Conservation (phyloP, 2,329 filamentous ascomycete genomes). For the Juglanconis sp. region DNA sequence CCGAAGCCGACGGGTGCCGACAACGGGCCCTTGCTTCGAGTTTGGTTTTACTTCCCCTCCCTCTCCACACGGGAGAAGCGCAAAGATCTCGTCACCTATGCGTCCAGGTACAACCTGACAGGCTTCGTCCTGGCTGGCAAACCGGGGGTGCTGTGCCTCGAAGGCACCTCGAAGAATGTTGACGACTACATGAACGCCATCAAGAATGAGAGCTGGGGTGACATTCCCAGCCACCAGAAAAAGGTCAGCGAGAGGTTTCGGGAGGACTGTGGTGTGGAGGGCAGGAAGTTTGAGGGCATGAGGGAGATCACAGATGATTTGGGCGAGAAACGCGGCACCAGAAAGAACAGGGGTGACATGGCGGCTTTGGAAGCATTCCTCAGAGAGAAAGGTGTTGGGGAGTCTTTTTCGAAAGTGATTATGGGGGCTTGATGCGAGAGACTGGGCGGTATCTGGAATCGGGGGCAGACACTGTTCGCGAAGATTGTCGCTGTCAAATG, state of each 20-base stretch:
- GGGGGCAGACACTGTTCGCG: too few relatives aligned
- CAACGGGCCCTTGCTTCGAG: conserved; percentile 39
- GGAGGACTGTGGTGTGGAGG: conserved; percentile 31
- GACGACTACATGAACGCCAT: conserved; percentile 62
- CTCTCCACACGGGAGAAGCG: conserved; percentile 58
- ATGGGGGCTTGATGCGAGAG: conserved; percentile 20
- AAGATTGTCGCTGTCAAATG: neutral
- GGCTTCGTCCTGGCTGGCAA: conserved; percentile 61
- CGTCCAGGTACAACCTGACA: conserved; percentile 49
- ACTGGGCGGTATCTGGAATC: neutral
- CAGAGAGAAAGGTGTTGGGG: conserved; percentile 39
- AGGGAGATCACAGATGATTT: conserved; percentile 51
- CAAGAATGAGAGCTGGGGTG: conserved; percentile 61
- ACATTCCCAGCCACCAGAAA: conserved; percentile 60
- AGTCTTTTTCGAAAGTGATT: conserved; percentile 41
- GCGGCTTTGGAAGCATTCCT: conserved; percentile 50
- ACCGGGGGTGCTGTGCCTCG: conserved; percentile 52
- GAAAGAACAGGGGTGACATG: conserved; percentile 52
- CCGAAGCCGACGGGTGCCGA: neutral
- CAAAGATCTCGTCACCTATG: conserved; percentile 53
- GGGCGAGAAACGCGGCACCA: conserved; percentile 44
- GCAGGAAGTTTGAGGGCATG: conserved; percentile 52
- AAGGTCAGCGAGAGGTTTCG: conserved; percentile 57
- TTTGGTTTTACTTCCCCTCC: conserved; percentile 64
- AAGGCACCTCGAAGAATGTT: conserved; percentile 44